Base-by-base conservation (phyloP, 2,329 filamentous ascomycete genomes). In the Grosmannia huntii region DNA sequence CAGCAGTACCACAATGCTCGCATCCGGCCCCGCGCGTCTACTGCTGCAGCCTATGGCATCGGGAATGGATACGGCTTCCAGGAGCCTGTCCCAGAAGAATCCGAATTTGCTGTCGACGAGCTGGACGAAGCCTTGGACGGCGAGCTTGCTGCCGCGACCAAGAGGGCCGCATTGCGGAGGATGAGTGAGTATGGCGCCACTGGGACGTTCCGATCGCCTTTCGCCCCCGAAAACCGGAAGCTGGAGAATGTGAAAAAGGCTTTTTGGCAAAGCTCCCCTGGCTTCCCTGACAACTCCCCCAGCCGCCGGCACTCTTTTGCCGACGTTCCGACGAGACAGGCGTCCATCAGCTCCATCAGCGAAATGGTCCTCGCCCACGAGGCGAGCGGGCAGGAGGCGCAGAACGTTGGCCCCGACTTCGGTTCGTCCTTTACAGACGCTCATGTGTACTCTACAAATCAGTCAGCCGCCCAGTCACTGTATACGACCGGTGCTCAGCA, bases 221-320 rank as follows among this genome's bases (percentile, higher is more conserved):
- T 76, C 56, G 70, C 76, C n/a, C 66, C 77, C 38, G 83, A 87
- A 61, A 82, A 80, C 59, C 76, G 82, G 59, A 85, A 85, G 64
- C 67, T 81, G 11, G 84, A 86, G 60, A 83, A 79, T 63, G 75
- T 86, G 10, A 86, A 85, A 69, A 85, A 82, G 65, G 82, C 79
- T 4, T 80, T 82, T 61, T 90, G 86, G 86, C 85, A 87, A 63
- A 86, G 80, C 64, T 83, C 84, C 6, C 76, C 84, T n/a, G 83
- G 81, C 1, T 87, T 88, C 67, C 78, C 80, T 4, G 85, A 88
- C 61, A 75, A 83, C 33, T 82, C 85, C 14, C 86, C 90, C 65
- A 90, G 87, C 65, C 81, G 89, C 60, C 83, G 89, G 31, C 89
- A 92, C 69, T 92, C 89, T 1, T 89, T 94, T 67, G 89, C 83